Percentiles rank a stretch among this genome's conserved stretches.
Conservation (phyloP, 106 monocot genomes). For the Iris macrosiphon region DNA sequence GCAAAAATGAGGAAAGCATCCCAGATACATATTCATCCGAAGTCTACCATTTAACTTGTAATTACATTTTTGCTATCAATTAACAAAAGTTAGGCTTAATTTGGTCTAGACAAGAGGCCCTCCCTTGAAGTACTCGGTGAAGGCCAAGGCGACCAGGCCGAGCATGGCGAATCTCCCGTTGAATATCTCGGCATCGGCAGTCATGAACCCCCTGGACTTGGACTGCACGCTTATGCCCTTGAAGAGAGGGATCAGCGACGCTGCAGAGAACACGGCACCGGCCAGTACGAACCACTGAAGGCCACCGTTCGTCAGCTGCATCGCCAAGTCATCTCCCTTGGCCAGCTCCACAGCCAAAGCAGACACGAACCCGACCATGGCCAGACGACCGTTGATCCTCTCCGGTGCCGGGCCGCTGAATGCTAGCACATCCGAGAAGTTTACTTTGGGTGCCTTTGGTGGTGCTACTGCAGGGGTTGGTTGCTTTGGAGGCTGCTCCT, state of each 20-base stretch:
- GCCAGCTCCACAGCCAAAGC: conserved; percentile 46
- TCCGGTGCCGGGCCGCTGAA: conserved; percentile 71
- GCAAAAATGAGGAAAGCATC: no score
- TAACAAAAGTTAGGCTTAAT: no score
- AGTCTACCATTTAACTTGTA: no score
- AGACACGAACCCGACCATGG: conserved; percentile 64
- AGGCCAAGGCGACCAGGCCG: conserved; percentile 53
- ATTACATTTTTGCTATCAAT: not conserved
- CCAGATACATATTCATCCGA: no score
- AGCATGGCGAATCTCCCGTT: conserved; percentile 75
- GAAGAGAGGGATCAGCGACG: conserved; percentile 62
- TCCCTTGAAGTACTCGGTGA: conserved; percentile 72
- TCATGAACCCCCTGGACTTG: conserved; percentile 34
- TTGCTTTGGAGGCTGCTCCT: no score
- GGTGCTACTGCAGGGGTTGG: no score
- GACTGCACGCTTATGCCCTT: conserved; percentile 43
- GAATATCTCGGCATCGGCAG: conserved; percentile 55
- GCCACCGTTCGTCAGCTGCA: conserved; percentile 45
- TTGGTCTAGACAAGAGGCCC: conserved; percentile 66
- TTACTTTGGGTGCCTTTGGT: no score
- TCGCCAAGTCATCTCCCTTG: conserved; percentile 29
- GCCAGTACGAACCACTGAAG: conserved; percentile 34
- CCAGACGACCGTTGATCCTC: conserved; percentile 64
- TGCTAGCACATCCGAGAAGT: conserved; percentile 40
- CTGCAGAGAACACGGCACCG: conserved; percentile 37